Percentiles rank a stretch among this genome's conserved stretches.
These are phyloP conservation scores for Backusella circina DNA, from an alignment of 192 early-diverging fungal species.

Conservation along the genomic window DNA sequence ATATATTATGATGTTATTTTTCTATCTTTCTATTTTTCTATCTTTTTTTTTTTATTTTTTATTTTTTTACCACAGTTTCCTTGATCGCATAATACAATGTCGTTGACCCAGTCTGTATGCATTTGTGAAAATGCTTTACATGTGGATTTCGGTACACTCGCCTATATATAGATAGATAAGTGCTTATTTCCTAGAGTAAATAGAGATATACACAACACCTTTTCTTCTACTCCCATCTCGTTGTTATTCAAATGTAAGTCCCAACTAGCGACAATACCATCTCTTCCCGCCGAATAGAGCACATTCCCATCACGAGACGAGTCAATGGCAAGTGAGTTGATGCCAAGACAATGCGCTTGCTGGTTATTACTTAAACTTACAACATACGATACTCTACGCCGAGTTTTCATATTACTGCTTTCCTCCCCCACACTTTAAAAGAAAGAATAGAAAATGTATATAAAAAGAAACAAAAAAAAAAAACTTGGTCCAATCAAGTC, in stretches of 20 bases:
- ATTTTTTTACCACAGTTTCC: slow-evolving; percentile 53
- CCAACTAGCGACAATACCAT: slow-evolving; percentile 86
- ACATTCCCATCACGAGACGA: slow-evolving; percentile 37
- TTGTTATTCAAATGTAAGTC: slow-evolving; percentile 56
- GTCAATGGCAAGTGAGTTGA: slow-evolving; percentile 82
- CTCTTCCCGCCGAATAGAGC: slow-evolving; percentile 86
- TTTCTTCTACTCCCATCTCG: not conserved
- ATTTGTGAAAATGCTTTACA: slow-evolving; percentile 68
- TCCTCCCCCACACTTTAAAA: not conserved
- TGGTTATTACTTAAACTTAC: slow-evolving; percentile 47
- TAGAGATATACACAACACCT: not conserved
- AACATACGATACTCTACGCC: slow-evolving; percentile 55
- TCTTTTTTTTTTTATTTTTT: not conserved
- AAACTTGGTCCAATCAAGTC: not conserved
- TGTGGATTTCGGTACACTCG: slow-evolving; percentile 47
- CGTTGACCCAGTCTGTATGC: slow-evolving; percentile 98
- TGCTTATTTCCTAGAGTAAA: not conserved
- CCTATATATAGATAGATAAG: not conserved
- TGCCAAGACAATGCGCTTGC: slow-evolving; percentile 73
- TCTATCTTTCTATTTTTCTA: not conserved
- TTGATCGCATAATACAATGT: slow-evolving; percentile 73
- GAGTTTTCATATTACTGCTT: slow-evolving; percentile 11
- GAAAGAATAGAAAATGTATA: not conserved
- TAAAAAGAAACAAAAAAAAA: not conserved
- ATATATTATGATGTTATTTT: not conserved